Evolutionary conservation across 192 early-diverging fungal species (phyloP).

Genomic region (Entomortierella parvispora): DNA sequence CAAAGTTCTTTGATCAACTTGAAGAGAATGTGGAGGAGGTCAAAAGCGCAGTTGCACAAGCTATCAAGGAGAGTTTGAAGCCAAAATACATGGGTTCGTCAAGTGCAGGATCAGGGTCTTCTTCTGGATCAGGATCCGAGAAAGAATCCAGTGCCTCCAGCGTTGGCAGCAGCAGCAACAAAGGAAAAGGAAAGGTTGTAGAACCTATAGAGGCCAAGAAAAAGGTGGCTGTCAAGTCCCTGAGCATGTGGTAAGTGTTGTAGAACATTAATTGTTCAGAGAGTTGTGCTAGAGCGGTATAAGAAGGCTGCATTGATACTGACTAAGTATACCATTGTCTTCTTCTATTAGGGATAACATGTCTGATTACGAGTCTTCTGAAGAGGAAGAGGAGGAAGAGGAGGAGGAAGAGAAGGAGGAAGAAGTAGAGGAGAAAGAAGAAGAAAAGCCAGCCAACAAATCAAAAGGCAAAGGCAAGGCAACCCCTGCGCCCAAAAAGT

Average conservation of each 20-base stretch:
- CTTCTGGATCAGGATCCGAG: conserved; percentile 13
- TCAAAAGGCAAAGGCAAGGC: conserved; percentile 17
- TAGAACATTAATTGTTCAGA: neutral
- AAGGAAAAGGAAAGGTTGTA: conserved; percentile 35
- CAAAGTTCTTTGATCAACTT: conserved; percentile 72
- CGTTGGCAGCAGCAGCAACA: conserved; percentile 14
- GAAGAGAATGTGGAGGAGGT: conserved; percentile 75
- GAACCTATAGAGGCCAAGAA: conserved; percentile 6
- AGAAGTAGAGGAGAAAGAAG: conserved; percentile 21
- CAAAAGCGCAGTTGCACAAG: conserved; percentile 62
- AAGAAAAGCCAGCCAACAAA: neutral
- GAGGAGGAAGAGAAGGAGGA: conserved; percentile 35
- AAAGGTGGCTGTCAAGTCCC: conserved; percentile 25
- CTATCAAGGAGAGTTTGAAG: conserved; percentile 51
- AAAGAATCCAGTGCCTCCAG: neutral
- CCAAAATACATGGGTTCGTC: neutral
- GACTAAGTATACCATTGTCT: neutral
- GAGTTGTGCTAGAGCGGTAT: neutral
- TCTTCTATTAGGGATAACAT: conserved; percentile 35
- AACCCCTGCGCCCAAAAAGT: too few relatives aligned
- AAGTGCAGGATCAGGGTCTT: neutral
- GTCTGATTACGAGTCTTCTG: conserved; percentile 50
- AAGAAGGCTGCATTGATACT: neutral
- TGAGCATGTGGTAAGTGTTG: conserved; percentile 46
- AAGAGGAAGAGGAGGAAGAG: conserved; percentile 29